Conservation (phyloP, 768 basidiomycete genomes). For the Naganishia randhawae region DNA sequence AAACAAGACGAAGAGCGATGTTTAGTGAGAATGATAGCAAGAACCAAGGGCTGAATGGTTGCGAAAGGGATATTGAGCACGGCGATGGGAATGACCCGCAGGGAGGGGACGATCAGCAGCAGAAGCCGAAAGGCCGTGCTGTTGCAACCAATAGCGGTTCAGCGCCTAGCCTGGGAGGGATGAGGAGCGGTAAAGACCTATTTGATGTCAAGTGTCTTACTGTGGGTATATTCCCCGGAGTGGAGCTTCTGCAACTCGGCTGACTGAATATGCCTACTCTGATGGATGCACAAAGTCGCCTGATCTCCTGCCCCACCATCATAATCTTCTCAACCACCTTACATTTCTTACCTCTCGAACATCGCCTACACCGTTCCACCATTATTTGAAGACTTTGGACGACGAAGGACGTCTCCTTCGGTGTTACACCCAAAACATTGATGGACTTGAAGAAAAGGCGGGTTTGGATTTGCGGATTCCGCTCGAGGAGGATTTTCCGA, state of each 20-base stretch:
- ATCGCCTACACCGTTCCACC: constrained; percentile 75
- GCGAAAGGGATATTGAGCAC: neutral
- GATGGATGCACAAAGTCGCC: constrained; percentile 27
- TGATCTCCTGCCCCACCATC: constrained; percentile 69
- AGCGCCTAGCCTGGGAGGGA: constrained; percentile 59
- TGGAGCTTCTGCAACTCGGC: constrained; percentile 26
- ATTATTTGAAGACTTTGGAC: constrained; percentile 69
- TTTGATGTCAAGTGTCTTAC: constrained; percentile 88
- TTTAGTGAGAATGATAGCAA: neutral
- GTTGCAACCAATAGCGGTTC: neutral
- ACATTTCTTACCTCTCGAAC: constrained; percentile 69
- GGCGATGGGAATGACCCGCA: constrained; percentile 1
- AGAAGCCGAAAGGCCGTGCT: constrained; percentile 19
- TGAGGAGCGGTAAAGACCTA: constrained; percentile 74
- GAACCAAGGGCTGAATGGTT: neutral
- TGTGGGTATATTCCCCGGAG: constrained; percentile 51
- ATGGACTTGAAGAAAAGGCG: constrained; percentile 79
- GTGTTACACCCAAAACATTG: constrained; percentile 92
- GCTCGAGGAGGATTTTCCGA: constrained; percentile 55
- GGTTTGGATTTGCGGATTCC: constrained; percentile 84
- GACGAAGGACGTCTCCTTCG: constrained; percentile 70
- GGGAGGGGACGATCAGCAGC: constrained; percentile 4
- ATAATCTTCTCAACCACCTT: constrained; percentile 72
- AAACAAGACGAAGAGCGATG: constrained; percentile 8
- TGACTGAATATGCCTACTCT: constrained; percentile 41